Conservation (phyloP, 2,329 filamentous ascomycete species). For the Bimuria novae-zelandiae region DNA sequence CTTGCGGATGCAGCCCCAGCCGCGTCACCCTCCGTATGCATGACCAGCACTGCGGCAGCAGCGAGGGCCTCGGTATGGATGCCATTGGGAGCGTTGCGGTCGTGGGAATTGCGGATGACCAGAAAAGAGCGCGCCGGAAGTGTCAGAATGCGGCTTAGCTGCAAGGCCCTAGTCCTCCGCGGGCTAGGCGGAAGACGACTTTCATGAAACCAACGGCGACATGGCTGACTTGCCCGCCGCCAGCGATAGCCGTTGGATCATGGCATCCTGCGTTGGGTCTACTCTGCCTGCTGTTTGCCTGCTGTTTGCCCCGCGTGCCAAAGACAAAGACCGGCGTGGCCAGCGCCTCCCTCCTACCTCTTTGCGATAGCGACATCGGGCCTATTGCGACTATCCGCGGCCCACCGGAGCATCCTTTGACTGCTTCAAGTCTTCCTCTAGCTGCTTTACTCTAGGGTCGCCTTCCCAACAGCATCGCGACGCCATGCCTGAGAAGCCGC, state of each 20-base stretch:
- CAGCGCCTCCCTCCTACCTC: conserved; percentile 16
- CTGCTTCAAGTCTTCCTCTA: conserved; percentile 3
- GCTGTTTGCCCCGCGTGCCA: no score
- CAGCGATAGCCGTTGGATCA: conserved; percentile 30
- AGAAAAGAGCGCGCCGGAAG: conserved; percentile 18
- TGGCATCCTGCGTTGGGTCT: conserved; percentile 26
- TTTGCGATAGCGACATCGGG: conserved; percentile 23
- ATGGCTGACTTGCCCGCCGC: conserved; percentile 28
- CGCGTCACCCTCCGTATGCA: conserved; percentile 43
- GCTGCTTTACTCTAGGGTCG: neutral
- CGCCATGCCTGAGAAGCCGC: conserved; percentile 78
- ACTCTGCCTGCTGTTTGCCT: conserved; percentile 10
- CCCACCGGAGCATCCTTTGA: conserved; percentile 23
- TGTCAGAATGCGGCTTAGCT: conserved; percentile 23
- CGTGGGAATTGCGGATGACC: conserved; percentile 4
- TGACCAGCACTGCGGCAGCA: conserved; percentile 47
- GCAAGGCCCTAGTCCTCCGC: conserved; percentile 15
- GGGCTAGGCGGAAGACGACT: conserved; percentile 12
- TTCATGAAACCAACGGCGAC: conserved; percentile 26
- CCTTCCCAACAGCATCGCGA: conserved; percentile 16
- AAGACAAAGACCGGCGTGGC: conserved; percentile 12
- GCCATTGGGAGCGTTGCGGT: conserved; percentile 37
- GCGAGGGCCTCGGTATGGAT: conserved; percentile 33
- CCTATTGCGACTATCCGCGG: conserved; percentile 9
- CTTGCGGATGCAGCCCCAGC: conserved; percentile 32